phyloP scores from a whole-genome alignment of 108 stramenopile genomes.

The Discostella stelligeroides region DNA sequence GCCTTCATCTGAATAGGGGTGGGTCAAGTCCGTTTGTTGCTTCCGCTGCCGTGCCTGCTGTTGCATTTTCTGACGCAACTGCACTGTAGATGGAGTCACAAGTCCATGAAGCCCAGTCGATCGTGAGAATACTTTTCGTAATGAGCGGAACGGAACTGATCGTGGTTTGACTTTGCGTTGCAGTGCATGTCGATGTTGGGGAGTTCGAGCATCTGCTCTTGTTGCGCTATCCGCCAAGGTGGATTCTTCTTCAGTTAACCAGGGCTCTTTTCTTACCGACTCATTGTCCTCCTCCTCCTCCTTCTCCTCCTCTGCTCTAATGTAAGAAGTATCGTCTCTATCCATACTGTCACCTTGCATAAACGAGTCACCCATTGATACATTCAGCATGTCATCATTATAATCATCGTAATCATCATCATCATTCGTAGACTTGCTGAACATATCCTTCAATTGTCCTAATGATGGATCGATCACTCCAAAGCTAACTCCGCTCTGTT shows the following conservation, averaged over 20 bases:
- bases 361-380: not conserved
- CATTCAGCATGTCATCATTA: too few relatives aligned
- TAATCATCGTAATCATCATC: too few relatives aligned
- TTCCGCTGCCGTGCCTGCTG: too few relatives aligned
- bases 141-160: constrained; percentile 41
- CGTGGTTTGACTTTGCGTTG: not conserved
- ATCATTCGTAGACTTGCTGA: not conserved
- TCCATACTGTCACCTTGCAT: constrained; percentile 16
- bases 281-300: too few relatives aligned
- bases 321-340: constrained; percentile 5
- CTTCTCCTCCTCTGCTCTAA: too few relatives aligned
- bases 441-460: constrained; percentile 14
- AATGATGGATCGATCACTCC: constrained; percentile 19
- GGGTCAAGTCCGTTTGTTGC: too few relatives aligned
- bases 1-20: too few relatives aligned
- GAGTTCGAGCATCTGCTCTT: too few relatives aligned
- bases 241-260: too few relatives aligned
- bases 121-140: constrained; percentile 55
- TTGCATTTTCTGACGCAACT: constrained; percentile 10
- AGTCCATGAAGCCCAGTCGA: constrained; percentile 71
- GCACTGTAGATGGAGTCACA: constrained; percentile 58
- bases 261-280: too few relatives aligned
- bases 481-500: constrained; percentile 37
- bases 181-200: constrained; percentile 9
- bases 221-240: too few relatives aligned